Conservation (phyloP, 2,329 filamentous ascomycete species). For the Aspergillus texensis region DNA sequence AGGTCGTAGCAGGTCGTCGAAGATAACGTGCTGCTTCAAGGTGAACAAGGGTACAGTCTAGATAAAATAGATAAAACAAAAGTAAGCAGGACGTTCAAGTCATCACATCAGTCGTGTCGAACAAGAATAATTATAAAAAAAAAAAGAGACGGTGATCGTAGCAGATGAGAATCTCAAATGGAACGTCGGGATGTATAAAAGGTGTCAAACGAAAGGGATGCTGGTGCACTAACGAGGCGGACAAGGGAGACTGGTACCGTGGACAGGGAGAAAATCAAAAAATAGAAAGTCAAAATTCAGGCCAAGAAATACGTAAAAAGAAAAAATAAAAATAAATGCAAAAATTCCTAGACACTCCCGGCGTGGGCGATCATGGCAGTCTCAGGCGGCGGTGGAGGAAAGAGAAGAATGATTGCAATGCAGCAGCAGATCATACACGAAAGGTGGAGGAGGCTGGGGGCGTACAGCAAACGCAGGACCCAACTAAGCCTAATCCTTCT, state of each 20-base stretch:
- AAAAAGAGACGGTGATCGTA: slow-evolving; percentile 12
- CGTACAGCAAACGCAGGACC: slow-evolving; percentile 25
- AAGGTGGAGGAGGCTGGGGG: slow-evolving; percentile 31
- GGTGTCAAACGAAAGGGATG: slow-evolving; percentile 30
- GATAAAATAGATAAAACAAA: slow-evolving; percentile 15
- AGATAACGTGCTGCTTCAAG: slow-evolving; percentile 6
- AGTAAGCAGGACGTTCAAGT: slow-evolving; percentile 21
- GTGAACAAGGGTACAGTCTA: slow-evolving; percentile 19
- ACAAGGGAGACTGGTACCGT: slow-evolving; percentile 27
- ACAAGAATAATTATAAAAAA: slow-evolving; percentile 7
- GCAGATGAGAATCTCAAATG: neutral
- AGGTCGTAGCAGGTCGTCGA: slow-evolving; percentile 37
- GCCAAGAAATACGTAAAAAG: slow-evolving; percentile 16
- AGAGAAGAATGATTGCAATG: slow-evolving; percentile 19
- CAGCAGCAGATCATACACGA: slow-evolving; percentile 26
- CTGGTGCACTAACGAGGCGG: slow-evolving; percentile 23
- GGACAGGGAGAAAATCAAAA: slow-evolving; percentile 13
- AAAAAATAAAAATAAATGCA: slow-evolving; percentile 23
- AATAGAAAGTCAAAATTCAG: slow-evolving; percentile 27
- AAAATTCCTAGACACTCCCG: slow-evolving; percentile 20
- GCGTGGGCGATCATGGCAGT: slow-evolving; percentile 10
- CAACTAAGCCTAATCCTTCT: slow-evolving; percentile 16
- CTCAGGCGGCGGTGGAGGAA: slow-evolving; percentile 16
- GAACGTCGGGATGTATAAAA: slow-evolving; percentile 25
- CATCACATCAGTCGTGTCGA: slow-evolving; percentile 19